A percentile compares a stretch with the other conserved stretches of the same genome.
Conservation (phyloP, 768 basidiomycete genomes). For the Leccinum broughii region DNA sequence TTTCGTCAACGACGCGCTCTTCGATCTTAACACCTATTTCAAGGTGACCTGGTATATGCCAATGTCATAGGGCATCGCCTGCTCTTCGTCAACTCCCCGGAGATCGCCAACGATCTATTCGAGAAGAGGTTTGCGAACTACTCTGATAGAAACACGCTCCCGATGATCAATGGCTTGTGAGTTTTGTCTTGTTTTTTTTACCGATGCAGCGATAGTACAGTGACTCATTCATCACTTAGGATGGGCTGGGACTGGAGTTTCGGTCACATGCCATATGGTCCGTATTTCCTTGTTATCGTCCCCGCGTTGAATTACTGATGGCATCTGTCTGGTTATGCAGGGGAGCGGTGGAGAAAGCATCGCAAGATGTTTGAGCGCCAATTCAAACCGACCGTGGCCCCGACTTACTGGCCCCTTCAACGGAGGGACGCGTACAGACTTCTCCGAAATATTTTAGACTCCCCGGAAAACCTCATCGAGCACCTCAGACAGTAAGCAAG, state of each 20-base stretch:
- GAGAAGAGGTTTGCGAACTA: slow-evolving; percentile 58
- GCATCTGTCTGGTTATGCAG: slow-evolving; percentile 26
- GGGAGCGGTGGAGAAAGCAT: slow-evolving; percentile 52
- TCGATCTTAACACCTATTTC: neutral
- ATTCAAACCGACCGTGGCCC: slow-evolving; percentile 46
- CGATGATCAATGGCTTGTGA: slow-evolving; percentile 53
- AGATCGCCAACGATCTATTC: slow-evolving; percentile 51
- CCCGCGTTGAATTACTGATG: neutral
- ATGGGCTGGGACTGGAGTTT: slow-evolving; percentile 52
- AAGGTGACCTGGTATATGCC: slow-evolving; percentile 55
- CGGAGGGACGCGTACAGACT: slow-evolving; percentile 46
- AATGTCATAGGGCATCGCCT: slow-evolving; percentile 50
- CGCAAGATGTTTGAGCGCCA: slow-evolving; percentile 54
- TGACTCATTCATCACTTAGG: slow-evolving; percentile 33
- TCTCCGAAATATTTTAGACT: slow-evolving; percentile 44
- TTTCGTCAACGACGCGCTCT: neutral
- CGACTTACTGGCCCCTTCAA: slow-evolving; percentile 46
- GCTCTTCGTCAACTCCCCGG: slow-evolving; percentile 48
- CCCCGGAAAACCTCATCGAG: slow-evolving; percentile 45
- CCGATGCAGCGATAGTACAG: neutral
- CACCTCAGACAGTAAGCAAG: slow-evolving; percentile 50
- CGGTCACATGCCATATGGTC: slow-evolving; percentile 54
- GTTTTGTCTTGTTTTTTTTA: slow-evolving; percentile 9
- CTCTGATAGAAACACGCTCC: slow-evolving; percentile 49
- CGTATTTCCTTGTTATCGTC: slow-evolving; percentile 6